Conservation (phyloP, 1,284 basidiomycete species). For the Leccinum angustisporum region DNA sequence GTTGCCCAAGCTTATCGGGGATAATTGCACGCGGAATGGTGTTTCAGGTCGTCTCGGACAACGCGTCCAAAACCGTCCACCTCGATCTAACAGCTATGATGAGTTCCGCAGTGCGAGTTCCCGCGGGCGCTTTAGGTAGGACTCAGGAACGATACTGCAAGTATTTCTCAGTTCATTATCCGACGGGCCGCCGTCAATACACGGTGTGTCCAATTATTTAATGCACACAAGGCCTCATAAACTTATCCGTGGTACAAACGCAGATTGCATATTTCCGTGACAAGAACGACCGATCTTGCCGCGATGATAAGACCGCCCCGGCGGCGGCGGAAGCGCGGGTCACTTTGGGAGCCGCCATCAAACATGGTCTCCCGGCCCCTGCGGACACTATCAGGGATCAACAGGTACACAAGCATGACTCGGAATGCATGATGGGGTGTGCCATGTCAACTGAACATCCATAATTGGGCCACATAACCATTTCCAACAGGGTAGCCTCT, state of each 20-base stretch:
- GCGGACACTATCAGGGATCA: conserved; percentile 1
- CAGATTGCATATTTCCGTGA: not conserved
- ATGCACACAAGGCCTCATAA: not conserved
- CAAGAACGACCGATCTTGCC: conserved; percentile 3
- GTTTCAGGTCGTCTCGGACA: conserved; percentile 4
- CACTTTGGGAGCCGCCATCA: not conserved
- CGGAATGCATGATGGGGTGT: not conserved
- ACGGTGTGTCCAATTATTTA: not conserved
- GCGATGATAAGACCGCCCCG: conserved; percentile 4
- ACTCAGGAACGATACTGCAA: not conserved
- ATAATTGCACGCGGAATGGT: not conserved
- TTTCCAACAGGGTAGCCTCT: conserved; percentile 1
- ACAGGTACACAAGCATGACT: conserved; percentile 2
- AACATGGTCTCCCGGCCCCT: not conserved
- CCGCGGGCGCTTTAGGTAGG: not conserved
- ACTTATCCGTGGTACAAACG: not conserved
- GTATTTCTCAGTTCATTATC: not conserved
- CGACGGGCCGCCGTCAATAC: not conserved
- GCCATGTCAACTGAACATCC: not conserved
- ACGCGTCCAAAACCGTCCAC: not conserved
- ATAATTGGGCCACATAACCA: not conserved
- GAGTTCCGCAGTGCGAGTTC: not conserved
- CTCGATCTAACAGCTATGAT: not conserved
- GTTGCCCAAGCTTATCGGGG: conserved; percentile 3
- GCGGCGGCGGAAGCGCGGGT: conserved; percentile 3